phyloP scores from a whole-genome alignment of 2,329 filamentous ascomycete species.

The Ophiostoma piceae region DNA sequence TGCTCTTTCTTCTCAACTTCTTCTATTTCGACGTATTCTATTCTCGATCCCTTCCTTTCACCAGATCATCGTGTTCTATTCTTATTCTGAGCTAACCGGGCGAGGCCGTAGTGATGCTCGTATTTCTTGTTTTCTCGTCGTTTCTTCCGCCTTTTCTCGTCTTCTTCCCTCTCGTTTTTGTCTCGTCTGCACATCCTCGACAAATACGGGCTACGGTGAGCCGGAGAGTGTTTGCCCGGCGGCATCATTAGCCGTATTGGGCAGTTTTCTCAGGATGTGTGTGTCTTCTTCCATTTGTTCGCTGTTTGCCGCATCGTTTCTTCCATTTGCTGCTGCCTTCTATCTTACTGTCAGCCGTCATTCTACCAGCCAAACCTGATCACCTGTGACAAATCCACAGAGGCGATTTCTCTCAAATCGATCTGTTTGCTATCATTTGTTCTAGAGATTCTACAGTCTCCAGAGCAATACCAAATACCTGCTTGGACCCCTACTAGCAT shows the following conservation, averaged over 20 bases:
- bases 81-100: constrained; percentile 6
- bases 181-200: constrained; percentile 7
- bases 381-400: constrained; percentile 9
- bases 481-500: constrained; percentile 2
- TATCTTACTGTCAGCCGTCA: not conserved
- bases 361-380: not conserved
- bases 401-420: not conserved
- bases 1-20: not conserved
- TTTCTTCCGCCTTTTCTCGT: not conserved
- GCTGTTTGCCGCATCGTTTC: not conserved
- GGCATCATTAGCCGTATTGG: not conserved
- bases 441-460: constrained; percentile 2
- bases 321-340: constrained; percentile 1
- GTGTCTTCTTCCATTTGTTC: constrained; percentile 2
- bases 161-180: not conserved
- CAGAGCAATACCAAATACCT: not conserved
- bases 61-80: constrained; percentile 9
- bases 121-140: not conserved
- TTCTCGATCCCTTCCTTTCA: not conserved
- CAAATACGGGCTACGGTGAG: constrained; percentile 4
- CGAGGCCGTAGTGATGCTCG: constrained; percentile 6
- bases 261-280: not conserved
- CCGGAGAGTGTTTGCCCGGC: constrained; percentile 4
- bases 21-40: not conserved
- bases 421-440: not conserved